Evolutionary conservation across 305 asterid genomes (phyloP), one percentile per base, ranked within the genome.

Genomic region (Solanum aculeatissimum): DNA sequence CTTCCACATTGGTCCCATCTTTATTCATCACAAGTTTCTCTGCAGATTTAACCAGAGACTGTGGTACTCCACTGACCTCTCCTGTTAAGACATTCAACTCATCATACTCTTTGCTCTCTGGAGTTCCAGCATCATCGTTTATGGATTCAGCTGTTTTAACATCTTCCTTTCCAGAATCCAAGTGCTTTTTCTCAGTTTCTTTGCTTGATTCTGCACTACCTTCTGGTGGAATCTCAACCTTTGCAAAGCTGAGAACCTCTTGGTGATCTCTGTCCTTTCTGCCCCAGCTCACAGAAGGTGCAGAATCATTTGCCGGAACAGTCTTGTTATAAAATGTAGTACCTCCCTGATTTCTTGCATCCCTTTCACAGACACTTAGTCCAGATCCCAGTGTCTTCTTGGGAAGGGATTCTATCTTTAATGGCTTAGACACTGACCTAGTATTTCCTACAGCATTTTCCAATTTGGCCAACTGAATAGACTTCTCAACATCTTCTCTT

Each of bases 351-450:
- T 90, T 89, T 53, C 75, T 47, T 18, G 84, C 74, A 45, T 74
- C 87, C 87, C 85, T 92, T 85, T 88, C 90, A 68, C 85, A 72
- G 45, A 84, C 38, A 60, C 85, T 83, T 57, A 90, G 90, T 85
- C 88, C 88, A 40, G 95, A 88, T 54, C 92, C 95, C 88, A 88
- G 75, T 32, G 92, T 89, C 88, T 91, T 93, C 88, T 83, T 91
- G 53, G 88, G 86, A 83, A 89, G 88, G 85, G 78, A 82, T 86
- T 91, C 91, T 80, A 75, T 87, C 89, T 86, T 86, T 53, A 47
- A 85, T 51, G 92, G 86, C 84, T 91, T 91, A 42, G 84, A 43
- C 83, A 57, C 84, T 55, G 87, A 63, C 47, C 75, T 90, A 32
- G 83, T 47, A 49, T 55, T 79, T 87, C 83, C 94, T 6, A 57